Evolutionary conservation across 805 yeast genomes (phyloP), one percentile per base, ranked within the genome.

Genomic region (Blastobotrys attinorum): DNA sequence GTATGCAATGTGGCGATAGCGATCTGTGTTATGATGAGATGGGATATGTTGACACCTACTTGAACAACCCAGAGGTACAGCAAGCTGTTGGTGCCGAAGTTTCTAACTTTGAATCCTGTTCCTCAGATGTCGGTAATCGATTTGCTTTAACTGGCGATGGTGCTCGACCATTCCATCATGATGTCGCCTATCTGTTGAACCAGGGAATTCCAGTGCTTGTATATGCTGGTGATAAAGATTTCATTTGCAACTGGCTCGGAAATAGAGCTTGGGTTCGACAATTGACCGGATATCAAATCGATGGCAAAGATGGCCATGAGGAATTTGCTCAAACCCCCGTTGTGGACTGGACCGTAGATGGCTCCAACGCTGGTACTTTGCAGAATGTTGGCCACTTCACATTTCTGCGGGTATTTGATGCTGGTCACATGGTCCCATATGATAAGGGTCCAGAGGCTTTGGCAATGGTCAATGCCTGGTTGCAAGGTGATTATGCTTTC

Each of bases 351-450:
- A 40, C 29, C 22, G 66, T 65, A 13, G 62, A 62, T 31, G 77
- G 73, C 37, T 60, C 66, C 40, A 60, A 62, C 41, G 83, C 81
- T n/a, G 88, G 88, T 52, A 76, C 76, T 52, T 80, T 75, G 48
- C 81, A 80, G 62, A 77, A 76, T 52, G 46, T 44, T 58, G 79
- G 76, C 36, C 55, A 77, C 43, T 81, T 87, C 60, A 82, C 95
- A 1, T 87, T 82, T 65, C 71, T 87, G 59, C 76, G 95, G 62
- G 72, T 87, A 39, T 85, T 67, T 55, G 88, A 81, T 55, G 96
- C 92, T 38, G 96, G 96, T 31, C 96, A 88, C 65, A 87, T 88
- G 96, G 95, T 85, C 52, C 95, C 96, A 17, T 80, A 70, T 23
- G 53, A 88, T 64, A 87, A 83, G 66, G 95, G 96, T 16, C 77